Percentiles rank a stretch among this genome's conserved stretches.
phyloP scores from a whole-genome alignment of 2,329 filamentous ascomycete genomes.

The Venturiaceae sp. region DNA sequence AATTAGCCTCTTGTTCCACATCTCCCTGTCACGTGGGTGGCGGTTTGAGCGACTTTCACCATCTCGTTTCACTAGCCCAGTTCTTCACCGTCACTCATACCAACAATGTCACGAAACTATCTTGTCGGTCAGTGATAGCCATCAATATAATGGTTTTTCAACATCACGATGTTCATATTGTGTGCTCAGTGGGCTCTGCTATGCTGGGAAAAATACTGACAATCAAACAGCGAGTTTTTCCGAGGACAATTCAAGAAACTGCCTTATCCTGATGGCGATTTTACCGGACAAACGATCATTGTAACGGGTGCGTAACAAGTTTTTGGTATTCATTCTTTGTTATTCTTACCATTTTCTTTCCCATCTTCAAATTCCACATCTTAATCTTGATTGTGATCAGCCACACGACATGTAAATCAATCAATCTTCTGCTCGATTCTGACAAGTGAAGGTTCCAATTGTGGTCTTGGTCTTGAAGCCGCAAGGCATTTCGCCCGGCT shows the following conservation, averaged over 20 bases:
- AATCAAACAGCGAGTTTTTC: not conserved
- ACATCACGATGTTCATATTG: not conserved
- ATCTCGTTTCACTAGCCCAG: not conserved
- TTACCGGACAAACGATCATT: conserved; percentile 29
- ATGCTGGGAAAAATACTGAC: not conserved
- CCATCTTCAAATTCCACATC: too few relatives aligned
- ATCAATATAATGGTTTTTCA: too few relatives aligned
- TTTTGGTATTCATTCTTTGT: not conserved
- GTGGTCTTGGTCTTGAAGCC: conserved; percentile 37
- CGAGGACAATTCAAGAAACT: not conserved
- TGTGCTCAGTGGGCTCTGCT: not conserved
- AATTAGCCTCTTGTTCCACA: too few relatives aligned
- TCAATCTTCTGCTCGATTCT: too few relatives aligned
- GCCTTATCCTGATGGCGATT: conserved; percentile 5
- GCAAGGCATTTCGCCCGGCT: conserved; percentile 31
- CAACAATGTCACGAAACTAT: not conserved
- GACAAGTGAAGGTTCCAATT: conserved; percentile 39
- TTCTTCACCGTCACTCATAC: not conserved
- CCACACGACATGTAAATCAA: too few relatives aligned
- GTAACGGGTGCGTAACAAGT: conserved; percentile 27
- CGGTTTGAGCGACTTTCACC: too few relatives aligned
- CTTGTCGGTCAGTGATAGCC: too few relatives aligned
- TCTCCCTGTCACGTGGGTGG: not conserved
- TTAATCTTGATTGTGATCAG: too few relatives aligned
- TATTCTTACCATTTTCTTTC: not conserved